phyloP scores from a whole-genome alignment of 2,329 filamentous ascomycete species.

The Aspergillus thermomutatus region DNA sequence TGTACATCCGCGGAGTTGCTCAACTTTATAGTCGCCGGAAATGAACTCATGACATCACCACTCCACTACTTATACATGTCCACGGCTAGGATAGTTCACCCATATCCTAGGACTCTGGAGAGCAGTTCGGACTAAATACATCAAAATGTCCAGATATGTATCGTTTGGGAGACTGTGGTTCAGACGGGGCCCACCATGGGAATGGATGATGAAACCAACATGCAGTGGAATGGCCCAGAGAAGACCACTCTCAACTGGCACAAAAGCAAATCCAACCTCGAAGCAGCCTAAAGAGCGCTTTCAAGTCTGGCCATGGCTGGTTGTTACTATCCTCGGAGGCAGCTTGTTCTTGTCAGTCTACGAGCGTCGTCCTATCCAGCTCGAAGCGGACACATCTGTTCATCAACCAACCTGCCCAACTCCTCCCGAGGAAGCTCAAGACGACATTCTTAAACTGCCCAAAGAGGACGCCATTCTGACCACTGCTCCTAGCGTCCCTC shows the following conservation, averaged over 20 bases:
- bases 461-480: conserved; percentile 28
- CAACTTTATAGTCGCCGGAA: not conserved
- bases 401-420: not conserved
- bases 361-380: not conserved
- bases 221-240: not conserved
- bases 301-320: not conserved
- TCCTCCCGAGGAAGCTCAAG: not conserved
- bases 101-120: not conserved
- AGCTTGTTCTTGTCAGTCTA: not conserved
- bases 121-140: no score
- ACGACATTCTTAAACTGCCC: conserved; percentile 15
- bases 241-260: not conserved
- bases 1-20: not conserved
- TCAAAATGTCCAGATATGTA: not conserved
- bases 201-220: not conserved
- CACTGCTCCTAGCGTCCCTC: conserved; percentile 29
- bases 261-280: not conserved
- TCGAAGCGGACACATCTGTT: not conserved
- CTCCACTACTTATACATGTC: not conserved
- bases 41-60: not conserved
- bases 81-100: not conserved
- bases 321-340: not conserved
- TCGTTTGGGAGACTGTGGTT: not conserved
- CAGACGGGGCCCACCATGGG: not conserved
- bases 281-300: not conserved